Percentiles rank a stretch among this genome's conserved stretches.
Evolutionary conservation across 371 early-diverging fungal species (phyloP).

Genomic region (Rhizopus stolonifer): DNA sequence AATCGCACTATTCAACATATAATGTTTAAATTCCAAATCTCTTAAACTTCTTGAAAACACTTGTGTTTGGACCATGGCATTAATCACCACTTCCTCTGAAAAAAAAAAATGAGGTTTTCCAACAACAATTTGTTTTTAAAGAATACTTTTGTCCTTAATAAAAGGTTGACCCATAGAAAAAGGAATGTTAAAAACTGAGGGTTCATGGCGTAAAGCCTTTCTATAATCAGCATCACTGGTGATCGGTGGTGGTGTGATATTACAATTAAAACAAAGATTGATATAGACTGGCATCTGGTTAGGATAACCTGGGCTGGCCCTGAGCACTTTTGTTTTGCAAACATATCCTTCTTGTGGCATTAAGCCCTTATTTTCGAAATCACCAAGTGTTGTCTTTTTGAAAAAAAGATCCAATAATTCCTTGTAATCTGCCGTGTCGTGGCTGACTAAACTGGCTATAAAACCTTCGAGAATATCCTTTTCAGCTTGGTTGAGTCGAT

Average conservation of each 20-base stretch:
- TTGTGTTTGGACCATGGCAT: conserved; percentile 70
- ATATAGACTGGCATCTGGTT: conserved; percentile 54
- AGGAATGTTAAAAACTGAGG: conserved; percentile 66
- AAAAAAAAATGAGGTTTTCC: background rate
- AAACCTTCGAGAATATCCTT: too few relatives aligned
- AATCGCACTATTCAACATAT: conserved; percentile 66
- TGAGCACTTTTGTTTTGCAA: conserved; percentile 49
- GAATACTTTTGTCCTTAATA: background rate
- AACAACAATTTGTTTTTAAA: background rate
- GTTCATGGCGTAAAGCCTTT: conserved; percentile 60
- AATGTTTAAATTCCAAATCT: conserved; percentile 62
- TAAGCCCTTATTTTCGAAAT: conserved; percentile 26
- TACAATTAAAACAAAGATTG: conserved; percentile 66
- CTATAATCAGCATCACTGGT: conserved; percentile 63
- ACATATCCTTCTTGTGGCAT: conserved; percentile 65
- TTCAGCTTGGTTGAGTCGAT: too few relatives aligned
- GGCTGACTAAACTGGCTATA: too few relatives aligned
- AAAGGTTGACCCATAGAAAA: conserved; percentile 58
- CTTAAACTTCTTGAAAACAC: conserved; percentile 51
- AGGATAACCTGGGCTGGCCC: conserved; percentile 14
- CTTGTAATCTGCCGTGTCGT: too few relatives aligned
- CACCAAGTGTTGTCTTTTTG: too few relatives aligned
- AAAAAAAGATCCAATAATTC: too few relatives aligned
- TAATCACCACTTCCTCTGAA: conserved; percentile 37
- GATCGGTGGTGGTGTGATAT: conserved; percentile 68